phyloP scores from a whole-genome alignment of 2,329 filamentous ascomycete species.

The Bisporella sp. region DNA sequence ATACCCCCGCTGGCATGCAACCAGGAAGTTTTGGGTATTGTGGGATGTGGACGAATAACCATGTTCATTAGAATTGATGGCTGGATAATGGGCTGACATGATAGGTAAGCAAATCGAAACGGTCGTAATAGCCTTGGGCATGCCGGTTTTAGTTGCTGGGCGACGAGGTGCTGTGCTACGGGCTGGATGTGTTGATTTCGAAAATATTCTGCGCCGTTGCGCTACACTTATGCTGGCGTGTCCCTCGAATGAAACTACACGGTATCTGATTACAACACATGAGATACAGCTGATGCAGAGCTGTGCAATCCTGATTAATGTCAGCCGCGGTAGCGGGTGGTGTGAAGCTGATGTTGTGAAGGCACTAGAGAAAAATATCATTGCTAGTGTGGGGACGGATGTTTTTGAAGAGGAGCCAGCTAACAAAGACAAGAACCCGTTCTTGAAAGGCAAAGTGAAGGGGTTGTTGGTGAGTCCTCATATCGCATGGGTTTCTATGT shows the following conservation, averaged over 20 bases:
- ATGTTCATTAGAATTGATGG: conserved; percentile 16
- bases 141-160: conserved; percentile 17
- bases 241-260: conserved; percentile 17
- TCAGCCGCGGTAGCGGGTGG: conserved; percentile 26
- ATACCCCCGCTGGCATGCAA: conserved; percentile 15
- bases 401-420: conserved; percentile 2
- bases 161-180: conserved; percentile 11
- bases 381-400: too few relatives aligned
- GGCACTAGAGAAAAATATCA: conserved; percentile 17
- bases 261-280: conserved; percentile 16
- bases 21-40: conserved; percentile 17
- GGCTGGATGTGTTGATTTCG: conserved; percentile 14
- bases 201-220: conserved; percentile 6
- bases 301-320: conserved; percentile 22
- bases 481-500: conserved; percentile 43
- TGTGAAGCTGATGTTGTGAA: conserved; percentile 23
- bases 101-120: conserved; percentile 16
- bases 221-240: conserved; percentile 18
- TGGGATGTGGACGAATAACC: conserved; percentile 7
- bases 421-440: conserved; percentile 31
- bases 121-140: conserved; percentile 14
- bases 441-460: conserved; percentile 11
- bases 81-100: conserved; percentile 18
- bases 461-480: conserved; percentile 42
- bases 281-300: conserved; percentile 19